A percentile compares a stretch with the other conserved stretches of the same genome.
phyloP scores from a whole-genome alignment of 768 basidiomycete species.

The Trametes cingulata region DNA sequence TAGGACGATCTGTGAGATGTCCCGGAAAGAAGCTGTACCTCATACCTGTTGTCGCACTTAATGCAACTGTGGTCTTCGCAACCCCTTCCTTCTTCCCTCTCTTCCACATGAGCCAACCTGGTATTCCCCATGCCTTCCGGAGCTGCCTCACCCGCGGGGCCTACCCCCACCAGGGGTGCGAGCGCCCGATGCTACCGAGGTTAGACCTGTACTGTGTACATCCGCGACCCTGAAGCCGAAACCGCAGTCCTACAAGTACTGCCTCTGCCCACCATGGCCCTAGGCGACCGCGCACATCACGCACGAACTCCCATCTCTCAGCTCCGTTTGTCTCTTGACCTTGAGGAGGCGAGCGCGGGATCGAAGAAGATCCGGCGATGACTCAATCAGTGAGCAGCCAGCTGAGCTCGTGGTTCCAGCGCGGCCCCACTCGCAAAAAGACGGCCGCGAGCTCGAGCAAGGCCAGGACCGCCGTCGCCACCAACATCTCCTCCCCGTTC shows the following conservation, averaged over 20 bases:
- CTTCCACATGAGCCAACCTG: background rate
- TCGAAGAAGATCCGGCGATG: background rate
- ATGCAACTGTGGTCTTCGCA: constrained; percentile 7
- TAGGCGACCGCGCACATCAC: constrained; percentile 2
- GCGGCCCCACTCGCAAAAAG: constrained; percentile 9
- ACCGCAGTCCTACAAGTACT: background rate
- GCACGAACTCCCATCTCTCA: background rate
- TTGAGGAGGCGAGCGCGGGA: background rate
- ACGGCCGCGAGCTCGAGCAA: background rate
- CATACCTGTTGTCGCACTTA: constrained; percentile 23
- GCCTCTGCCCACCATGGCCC: background rate
- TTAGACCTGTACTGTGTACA: no score
- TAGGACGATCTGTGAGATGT: constrained; percentile 14
- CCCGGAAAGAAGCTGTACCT: constrained; percentile 21
- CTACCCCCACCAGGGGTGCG: no score
- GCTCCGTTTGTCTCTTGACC: background rate
- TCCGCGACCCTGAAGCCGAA: no score
- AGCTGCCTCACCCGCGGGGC: no score
- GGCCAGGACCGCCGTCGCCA: background rate
- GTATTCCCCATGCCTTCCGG: no score
- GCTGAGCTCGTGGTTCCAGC: constrained; percentile 18
- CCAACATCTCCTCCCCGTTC: constrained; percentile 15
- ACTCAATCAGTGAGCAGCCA: background rate
- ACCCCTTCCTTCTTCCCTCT: background rate
- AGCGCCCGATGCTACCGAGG: no score